A percentile compares a stretch with the other conserved stretches of the same genome.
phyloP scores from a whole-genome alignment of 108 stramenopile species.

The Seminavis robusta region DNA sequence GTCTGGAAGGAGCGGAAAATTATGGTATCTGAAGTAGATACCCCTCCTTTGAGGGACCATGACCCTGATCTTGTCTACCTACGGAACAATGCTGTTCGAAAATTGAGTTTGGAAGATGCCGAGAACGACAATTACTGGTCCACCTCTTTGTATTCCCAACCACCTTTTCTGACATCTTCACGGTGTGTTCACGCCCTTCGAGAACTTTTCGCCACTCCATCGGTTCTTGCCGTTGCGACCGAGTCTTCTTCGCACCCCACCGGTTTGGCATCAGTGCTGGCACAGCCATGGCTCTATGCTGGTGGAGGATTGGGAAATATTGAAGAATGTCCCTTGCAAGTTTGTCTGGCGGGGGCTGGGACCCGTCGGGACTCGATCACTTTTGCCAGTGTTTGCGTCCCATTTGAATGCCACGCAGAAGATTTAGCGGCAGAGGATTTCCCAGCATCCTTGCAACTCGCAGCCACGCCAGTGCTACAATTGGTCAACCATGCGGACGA shows the following conservation, averaged over 20 bases:
- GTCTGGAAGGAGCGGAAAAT: no score
- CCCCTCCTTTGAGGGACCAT: no score
- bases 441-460: constrained; percentile 6
- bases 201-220: neutral
- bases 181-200: neutral
- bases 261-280: constrained; percentile 19
- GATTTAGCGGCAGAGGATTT: constrained; percentile 41
- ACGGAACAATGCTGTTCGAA: no score
- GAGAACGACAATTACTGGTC: neutral
- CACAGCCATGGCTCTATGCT: constrained; percentile 51
- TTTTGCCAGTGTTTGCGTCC: constrained; percentile 49
- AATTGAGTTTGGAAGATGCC: neutral
- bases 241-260: constrained; percentile 49
- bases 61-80: no score
- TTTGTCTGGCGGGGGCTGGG: constrained; percentile 16
- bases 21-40: no score
- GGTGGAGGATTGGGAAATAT: constrained; percentile 55
- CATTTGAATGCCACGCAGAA: constrained; percentile 29
- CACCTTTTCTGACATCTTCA: neutral
- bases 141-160: neutral
- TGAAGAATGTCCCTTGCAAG: constrained; percentile 36
- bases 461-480: neutral
- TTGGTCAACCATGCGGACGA: no score
- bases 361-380: constrained; percentile 34
- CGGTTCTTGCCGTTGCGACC: constrained; percentile 27